These are phyloP conservation scores for Myxozyma neotropica DNA, from an alignment of 805 yeast genomes.

Conservation along the genomic window DNA sequence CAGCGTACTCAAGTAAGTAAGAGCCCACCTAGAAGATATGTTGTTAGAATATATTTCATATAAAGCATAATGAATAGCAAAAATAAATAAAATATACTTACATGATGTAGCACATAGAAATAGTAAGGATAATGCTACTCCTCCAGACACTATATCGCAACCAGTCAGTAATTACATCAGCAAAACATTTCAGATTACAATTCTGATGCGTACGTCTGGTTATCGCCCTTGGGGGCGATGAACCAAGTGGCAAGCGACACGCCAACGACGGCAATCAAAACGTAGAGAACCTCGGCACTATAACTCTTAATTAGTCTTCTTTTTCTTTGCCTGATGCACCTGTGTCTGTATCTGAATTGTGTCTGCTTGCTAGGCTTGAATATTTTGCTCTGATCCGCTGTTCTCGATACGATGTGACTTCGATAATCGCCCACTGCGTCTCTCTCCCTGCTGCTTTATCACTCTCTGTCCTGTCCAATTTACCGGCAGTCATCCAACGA, in stretches of 20 bases:
- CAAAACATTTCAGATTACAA: background rate
- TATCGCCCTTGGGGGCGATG: slow-evolving; percentile 36
- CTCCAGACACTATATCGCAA: slow-evolving; percentile 49
- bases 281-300: slow-evolving; percentile 34
- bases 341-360: background rate
- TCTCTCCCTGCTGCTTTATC: too few species aligned
- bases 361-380: background rate
- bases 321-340: background rate
- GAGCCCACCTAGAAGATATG: slow-evolving; percentile 60
- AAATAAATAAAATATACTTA: slow-evolving; percentile 11
- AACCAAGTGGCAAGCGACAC: slow-evolving; percentile 35
- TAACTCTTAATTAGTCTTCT: background rate
- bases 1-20: slow-evolving; percentile 62
- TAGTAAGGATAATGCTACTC: slow-evolving; percentile 62
- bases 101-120: slow-evolving; percentile 74
- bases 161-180: background rate
- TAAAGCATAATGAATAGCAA: background rate
- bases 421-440: too few species aligned
- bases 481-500: too few species aligned
- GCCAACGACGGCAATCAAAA: slow-evolving; percentile 31
- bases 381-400: too few species aligned
- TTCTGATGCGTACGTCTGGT: slow-evolving; percentile 34
- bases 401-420: too few species aligned
- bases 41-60: background rate
- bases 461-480: too few species aligned